Percentiles rank a stretch among this genome's conserved stretches.
phyloP scores from a whole-genome alignment of 495 filamentous ascomycete genomes.

The Apiosordaria backusii region DNA sequence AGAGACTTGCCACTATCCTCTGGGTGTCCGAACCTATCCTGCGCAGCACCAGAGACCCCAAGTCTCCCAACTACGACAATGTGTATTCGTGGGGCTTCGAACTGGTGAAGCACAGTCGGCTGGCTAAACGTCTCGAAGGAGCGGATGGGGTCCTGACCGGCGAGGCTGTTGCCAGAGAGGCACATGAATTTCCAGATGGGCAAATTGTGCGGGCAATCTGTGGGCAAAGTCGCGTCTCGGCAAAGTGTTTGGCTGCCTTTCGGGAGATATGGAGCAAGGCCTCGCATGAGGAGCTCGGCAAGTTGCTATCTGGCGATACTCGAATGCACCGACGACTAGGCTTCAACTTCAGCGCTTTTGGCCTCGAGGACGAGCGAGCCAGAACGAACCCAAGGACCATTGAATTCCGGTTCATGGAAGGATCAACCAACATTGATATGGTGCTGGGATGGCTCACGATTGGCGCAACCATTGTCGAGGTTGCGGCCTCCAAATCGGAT shows the following conservation, averaged over 20 bases:
- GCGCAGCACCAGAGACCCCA: conserved; percentile 32
- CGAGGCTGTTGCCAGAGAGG: background rate
- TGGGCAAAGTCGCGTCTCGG: background rate
- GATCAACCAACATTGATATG: conserved; percentile 18
- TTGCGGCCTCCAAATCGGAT: conserved; percentile 19
- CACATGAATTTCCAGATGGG: conserved; percentile 10
- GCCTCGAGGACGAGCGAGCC: conserved; percentile 31
- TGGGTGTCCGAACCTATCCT: conserved; percentile 32
- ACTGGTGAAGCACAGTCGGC: conserved; percentile 23
- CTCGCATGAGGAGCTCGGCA: conserved; percentile 24
- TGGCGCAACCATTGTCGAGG: conserved; percentile 25
- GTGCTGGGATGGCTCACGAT: conserved; percentile 29
- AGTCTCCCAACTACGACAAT: conserved; percentile 32
- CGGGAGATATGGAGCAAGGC: conserved; percentile 23
- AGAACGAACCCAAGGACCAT: conserved; percentile 29
- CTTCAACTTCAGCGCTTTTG: conserved; percentile 37
- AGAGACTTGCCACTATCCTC: conserved; percentile 30
- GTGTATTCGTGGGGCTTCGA: conserved; percentile 34
- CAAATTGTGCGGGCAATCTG: conserved; percentile 12
- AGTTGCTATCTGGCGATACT: conserved; percentile 26
- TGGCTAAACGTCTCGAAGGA: conserved; percentile 13
- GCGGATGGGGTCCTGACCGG: background rate
- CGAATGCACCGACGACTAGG: conserved; percentile 29
- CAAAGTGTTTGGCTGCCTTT: conserved; percentile 18
- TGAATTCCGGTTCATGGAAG: conserved; percentile 38